Percentiles rank a stretch among this genome's conserved stretches.
phyloP scores from a whole-genome alignment of 179 eudicot species.

The Pouteria campechiana region DNA sequence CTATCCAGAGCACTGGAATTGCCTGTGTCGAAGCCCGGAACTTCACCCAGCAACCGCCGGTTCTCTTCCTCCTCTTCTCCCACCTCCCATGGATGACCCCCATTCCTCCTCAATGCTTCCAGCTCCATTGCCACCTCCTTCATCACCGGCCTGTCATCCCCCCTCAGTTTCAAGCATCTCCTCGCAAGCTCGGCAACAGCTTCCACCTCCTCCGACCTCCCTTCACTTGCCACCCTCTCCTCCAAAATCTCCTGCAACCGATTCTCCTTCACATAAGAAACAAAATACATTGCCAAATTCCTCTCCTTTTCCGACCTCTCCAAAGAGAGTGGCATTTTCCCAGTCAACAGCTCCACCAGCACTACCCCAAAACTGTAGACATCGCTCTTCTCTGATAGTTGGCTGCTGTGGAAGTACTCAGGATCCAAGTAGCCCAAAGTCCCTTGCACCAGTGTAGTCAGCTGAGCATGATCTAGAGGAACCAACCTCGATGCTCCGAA shows the following conservation, averaged over 20 bases:
- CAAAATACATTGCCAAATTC: conserved; percentile 18
- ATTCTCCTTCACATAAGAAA: conserved; percentile 21
- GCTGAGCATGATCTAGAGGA: conserved; percentile 25
- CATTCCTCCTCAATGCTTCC: conserved; percentile 22
- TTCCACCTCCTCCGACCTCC: conserved; percentile 18
- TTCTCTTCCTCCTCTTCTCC: too few relatives aligned
- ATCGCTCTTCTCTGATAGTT: conserved; percentile 37
- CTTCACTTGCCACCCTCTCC: conserved; percentile 22
- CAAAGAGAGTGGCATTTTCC: conserved; percentile 14
- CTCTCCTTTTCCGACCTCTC: conserved; percentile 15
- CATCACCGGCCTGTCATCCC: conserved; percentile 47
- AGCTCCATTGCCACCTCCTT: conserved; percentile 37
- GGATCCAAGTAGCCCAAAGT: conserved; percentile 45
- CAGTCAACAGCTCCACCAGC: conserved; percentile 26
- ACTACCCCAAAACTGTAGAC: conserved; percentile 50
- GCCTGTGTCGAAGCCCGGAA: too few relatives aligned
- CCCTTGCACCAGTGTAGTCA: conserved; percentile 35
- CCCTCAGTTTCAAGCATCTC: conserved; percentile 19
- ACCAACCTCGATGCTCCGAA: conserved; percentile 42
- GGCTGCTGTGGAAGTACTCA: conserved; percentile 28
- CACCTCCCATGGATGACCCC: too few relatives aligned
- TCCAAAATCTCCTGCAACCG: conserved; percentile 22
- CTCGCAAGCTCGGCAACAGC: conserved; percentile 20
- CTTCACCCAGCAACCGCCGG: too few relatives aligned
- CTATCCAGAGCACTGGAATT: too few relatives aligned